A percentile compares a stretch with the other conserved stretches of the same genome.
Conservation (phyloP, 2,329 filamentous ascomycete genomes). For the Aspergillus puulaauensis region DNA sequence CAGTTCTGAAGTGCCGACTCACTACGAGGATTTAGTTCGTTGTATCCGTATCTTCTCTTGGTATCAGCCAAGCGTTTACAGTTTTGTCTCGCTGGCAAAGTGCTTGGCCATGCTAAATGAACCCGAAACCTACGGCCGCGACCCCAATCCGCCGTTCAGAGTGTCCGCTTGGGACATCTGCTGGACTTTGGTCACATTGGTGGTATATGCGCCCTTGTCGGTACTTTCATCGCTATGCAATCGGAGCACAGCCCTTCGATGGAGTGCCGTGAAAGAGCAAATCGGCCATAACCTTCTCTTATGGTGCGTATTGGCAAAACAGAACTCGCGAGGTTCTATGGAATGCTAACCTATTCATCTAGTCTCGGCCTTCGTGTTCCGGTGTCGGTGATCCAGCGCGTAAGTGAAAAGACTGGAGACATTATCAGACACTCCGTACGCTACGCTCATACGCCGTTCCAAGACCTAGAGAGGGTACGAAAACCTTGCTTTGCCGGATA, state of each 20-base stretch:
- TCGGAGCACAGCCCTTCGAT: not conserved
- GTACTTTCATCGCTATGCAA: conserved; percentile 4
- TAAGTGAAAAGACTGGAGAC: not conserved
- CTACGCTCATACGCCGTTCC: conserved; percentile 5
- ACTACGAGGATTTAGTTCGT: no score
- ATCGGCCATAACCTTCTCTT: conserved; percentile 6
- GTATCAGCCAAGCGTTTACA: not conserved
- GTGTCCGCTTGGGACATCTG: conserved; percentile 10
- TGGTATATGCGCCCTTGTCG: conserved; percentile 8
- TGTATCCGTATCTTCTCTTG: no score
- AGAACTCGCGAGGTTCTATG: not conserved
- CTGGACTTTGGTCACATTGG: not conserved
- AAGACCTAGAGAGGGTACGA: conserved; percentile 1
- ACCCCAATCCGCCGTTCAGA: not conserved
- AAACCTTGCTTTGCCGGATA: conserved; percentile 6
- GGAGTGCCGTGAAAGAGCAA: conserved; percentile 1
- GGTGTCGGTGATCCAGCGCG: conserved; percentile 7
- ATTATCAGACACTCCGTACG: not conserved
- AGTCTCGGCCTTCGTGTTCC: conserved; percentile 8
- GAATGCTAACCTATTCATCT: not conserved
- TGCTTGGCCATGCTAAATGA: not conserved
- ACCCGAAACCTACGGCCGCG: not conserved
- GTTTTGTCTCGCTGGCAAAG: no score
- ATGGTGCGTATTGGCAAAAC: not conserved
- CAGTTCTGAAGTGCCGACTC: no score